Evolutionary conservation across 805 yeast species (phyloP).

Genomic region (Isabelozyma heimii): DNA sequence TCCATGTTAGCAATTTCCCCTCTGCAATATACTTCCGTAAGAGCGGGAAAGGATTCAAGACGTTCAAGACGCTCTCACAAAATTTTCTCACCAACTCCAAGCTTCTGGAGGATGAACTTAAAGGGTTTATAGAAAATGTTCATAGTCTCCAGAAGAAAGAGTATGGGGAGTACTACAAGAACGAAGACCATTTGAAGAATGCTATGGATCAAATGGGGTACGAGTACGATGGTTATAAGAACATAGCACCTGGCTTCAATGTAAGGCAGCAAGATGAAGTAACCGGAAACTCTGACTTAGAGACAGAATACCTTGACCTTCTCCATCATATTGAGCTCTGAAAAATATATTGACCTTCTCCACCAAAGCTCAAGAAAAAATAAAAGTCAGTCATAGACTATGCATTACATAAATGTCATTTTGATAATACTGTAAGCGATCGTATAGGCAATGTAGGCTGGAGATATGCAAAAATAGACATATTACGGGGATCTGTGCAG

Average conservation of each 20-base stretch:
- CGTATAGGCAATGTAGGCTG: too few species aligned
- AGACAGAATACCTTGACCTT: conserved; percentile 14
- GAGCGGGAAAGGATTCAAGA: conserved; percentile 17
- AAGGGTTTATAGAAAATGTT: conserved; percentile 7
- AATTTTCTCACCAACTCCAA: conserved; percentile 12
- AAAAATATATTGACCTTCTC: too few species aligned
- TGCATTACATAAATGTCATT: too few species aligned
- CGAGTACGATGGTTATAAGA: conserved; percentile 3
- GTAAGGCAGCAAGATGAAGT: conserved; percentile 4
- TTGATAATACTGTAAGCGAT: too few species aligned
- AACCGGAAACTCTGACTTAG: conserved; percentile 9
- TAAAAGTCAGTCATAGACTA: too few species aligned
- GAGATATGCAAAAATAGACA: too few species aligned
- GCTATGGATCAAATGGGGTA: conserved; percentile 5
- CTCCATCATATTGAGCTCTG: conserved; percentile 1
- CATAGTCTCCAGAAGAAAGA: conserved; percentile 15
- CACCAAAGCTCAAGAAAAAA: too few species aligned
- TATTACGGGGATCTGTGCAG: too few species aligned
- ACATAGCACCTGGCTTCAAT: conserved; percentile 9
- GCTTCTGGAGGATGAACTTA: conserved; percentile 13
- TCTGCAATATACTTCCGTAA: conserved; percentile 27
- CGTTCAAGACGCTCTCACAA: conserved; percentile 20
- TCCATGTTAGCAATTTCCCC: conserved; percentile 29
- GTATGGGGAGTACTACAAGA: conserved; percentile 15
- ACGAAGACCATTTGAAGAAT: conserved; percentile 11